Evolutionary conservation across 1,284 basidiomycete species (phyloP), one percentile per base, ranked within the genome.

Genomic region (Leccinum pachyderme): DNA sequence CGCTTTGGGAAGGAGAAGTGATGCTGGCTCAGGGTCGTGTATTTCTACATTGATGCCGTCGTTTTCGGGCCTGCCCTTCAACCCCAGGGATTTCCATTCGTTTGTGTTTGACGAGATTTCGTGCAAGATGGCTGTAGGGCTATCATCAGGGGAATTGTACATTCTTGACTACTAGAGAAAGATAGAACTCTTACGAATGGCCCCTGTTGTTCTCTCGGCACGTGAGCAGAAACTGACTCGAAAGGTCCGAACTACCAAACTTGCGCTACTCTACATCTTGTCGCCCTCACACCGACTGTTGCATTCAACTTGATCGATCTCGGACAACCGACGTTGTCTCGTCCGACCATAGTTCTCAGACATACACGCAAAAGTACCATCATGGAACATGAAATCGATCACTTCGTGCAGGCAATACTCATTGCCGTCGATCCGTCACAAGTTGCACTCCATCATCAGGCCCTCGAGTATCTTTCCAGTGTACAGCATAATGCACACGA

Each of bases 371-470:
- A 44, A 41, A 24, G 47, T 25, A 33, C 33, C 47, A 47, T 46
- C 25, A 90, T 90, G 87, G 85, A 89, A 45, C 82, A 81, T 65
- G 84, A 89, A 75, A 77, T 87, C 61, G 81, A 85, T 61, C 89
- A 86, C 68, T 79, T 93, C 60, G 82, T 91, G 22, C 89, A 89
- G 72, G 92, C 92, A 51, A 91, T 93, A 68, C 75, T 82, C 67
- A 87, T 94, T 73, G 92, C 92, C 55, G 87, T 87, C 62, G 87
- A 93, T 77, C 90, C 88, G 39, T 75, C 78, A 12, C 87, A 88
- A 68, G 78, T 75, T 56, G 63, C 78, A 27, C 73, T 92, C 18
- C 87, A 91, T 73, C 84, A 84, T 51, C 85, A 93, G 67, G 94
- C 93, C 50, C 78, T 95, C 61, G 80, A 85, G 55, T 97, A 90